Evolutionary conservation across 2,329 filamentous ascomycete genomes (phyloP).

Genomic region (Calonectria naviculata): DNA sequence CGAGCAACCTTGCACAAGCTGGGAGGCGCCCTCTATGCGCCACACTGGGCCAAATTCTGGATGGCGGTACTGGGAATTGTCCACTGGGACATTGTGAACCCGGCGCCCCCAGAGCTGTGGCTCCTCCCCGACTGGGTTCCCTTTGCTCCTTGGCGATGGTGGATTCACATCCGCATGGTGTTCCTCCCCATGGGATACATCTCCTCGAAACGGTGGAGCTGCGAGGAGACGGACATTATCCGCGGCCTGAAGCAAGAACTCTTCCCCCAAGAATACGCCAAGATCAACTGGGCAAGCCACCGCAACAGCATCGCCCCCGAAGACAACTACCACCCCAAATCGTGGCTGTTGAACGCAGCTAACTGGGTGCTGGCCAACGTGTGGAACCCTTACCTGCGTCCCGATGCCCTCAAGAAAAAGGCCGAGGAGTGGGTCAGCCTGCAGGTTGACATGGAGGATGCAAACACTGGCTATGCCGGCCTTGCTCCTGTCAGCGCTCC

Average conservation of each 20-base stretch:
- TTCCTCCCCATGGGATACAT: constrained; percentile 92
- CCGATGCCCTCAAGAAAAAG: constrained; percentile 71
- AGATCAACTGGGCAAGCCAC: constrained; percentile 81
- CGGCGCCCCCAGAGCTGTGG: constrained; percentile 94
- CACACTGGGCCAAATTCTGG: constrained; percentile 99
- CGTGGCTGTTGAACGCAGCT: constrained; percentile 80
- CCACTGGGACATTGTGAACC: constrained; percentile 94
- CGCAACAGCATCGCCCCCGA: constrained; percentile 82
- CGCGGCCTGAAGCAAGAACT: constrained; percentile 82
- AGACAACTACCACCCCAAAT: constrained; percentile 96
- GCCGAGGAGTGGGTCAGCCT: constrained; percentile 87
- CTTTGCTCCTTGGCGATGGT: constrained; percentile 93
- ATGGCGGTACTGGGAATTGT: constrained; percentile 85
- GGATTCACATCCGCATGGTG: constrained; percentile 98
- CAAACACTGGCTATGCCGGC: constrained; percentile 88
- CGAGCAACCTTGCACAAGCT: constrained; percentile 84
- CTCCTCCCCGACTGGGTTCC: constrained; percentile 91
- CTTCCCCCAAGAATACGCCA: constrained; percentile 81
- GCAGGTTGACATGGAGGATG: constrained; percentile 89
- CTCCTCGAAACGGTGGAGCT: constrained; percentile 85
- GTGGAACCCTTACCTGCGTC: constrained; percentile 82
- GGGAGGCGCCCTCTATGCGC: constrained; percentile 84
- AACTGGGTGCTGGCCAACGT: constrained; percentile 85
- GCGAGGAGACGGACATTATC: constrained; percentile 80
- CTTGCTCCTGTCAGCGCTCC: constrained; percentile 90